A percentile compares a stretch with the other conserved stretches of the same genome.
Conservation (phyloP, 768 basidiomycete genomes). For the Lentinus tigrinus region DNA sequence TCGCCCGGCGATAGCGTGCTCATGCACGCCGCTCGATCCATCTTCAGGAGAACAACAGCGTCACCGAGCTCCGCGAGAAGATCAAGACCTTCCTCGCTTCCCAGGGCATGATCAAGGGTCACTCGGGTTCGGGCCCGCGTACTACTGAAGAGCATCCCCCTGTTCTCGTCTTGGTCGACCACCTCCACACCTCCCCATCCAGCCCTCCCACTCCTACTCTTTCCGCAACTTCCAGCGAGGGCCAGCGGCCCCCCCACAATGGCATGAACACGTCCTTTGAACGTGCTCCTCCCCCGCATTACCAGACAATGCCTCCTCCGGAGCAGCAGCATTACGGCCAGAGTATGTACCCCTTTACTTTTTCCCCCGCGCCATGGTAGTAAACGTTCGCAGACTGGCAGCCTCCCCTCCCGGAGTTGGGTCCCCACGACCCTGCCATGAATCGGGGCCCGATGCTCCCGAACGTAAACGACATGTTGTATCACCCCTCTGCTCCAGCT, state of each 20-base stretch:
- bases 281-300: slow-evolving; percentile 28
- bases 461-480: slow-evolving; percentile 31
- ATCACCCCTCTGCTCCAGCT: slow-evolving; percentile 13
- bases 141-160: slow-evolving; percentile 54
- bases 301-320: slow-evolving; percentile 23
- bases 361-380: slow-evolving; percentile 20
- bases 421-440: slow-evolving; percentile 23
- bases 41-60: slow-evolving; percentile 65
- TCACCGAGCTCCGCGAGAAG: slow-evolving; percentile 67
- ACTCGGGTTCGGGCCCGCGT: slow-evolving; percentile 69
- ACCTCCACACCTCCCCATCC: slow-evolving; percentile 39
- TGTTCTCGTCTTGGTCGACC: slow-evolving; percentile 51
- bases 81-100: slow-evolving; percentile 78
- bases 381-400: slow-evolving; percentile 30
- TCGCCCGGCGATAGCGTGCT: neutral
- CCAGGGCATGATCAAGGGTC: slow-evolving; percentile 89
- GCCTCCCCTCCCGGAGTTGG: slow-evolving; percentile 27
- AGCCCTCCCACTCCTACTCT: slow-evolving; percentile 46
- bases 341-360: slow-evolving; percentile 29
- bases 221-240: slow-evolving; percentile 40
- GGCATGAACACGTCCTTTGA: slow-evolving; percentile 32
- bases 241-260: slow-evolving; percentile 33
- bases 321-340: slow-evolving; percentile 22
- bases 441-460: slow-evolving; percentile 23
- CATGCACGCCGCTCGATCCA: slow-evolving; percentile 14